Conservation (phyloP, 2,329 filamentous ascomycete genomes). For the Scortechinia acanthostroma region DNA sequence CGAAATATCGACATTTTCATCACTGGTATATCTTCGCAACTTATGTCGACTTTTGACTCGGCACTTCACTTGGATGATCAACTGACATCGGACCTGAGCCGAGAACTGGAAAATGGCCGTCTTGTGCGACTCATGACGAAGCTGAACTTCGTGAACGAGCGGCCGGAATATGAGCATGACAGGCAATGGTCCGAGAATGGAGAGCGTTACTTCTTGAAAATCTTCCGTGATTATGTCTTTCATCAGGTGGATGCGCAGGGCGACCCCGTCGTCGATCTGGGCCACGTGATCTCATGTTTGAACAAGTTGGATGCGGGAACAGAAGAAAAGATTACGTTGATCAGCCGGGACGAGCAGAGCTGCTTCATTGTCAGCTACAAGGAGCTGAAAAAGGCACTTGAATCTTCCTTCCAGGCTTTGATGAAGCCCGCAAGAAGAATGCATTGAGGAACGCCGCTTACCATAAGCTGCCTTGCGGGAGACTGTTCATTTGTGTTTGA, state of each 20-base stretch:
- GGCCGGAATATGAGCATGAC: conserved; percentile 56
- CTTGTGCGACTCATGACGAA: conserved; percentile 58
- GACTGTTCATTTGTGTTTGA: too few species aligned
- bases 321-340: conserved; percentile 57
- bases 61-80: conserved; percentile 56
- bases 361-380: conserved; percentile 61
- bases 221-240: conserved; percentile 67
- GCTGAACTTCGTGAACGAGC: conserved; percentile 59
- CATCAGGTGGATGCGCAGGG: conserved; percentile 62
- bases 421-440: not conserved
- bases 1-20: conserved; percentile 55
- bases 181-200: conserved; percentile 60
- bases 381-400: conserved; percentile 35
- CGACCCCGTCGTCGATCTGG: conserved; percentile 55
- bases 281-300: conserved; percentile 53
- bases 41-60: conserved; percentile 53
- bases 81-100: conserved; percentile 47
- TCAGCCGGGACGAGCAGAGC: conserved; percentile 61
- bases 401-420: not conserved
- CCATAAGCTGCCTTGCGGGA: too few species aligned
- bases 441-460: not conserved
- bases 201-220: conserved; percentile 60
- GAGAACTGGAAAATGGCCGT: conserved; percentile 60
- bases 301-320: conserved; percentile 64
- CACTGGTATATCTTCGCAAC: conserved; percentile 50